phyloP scores from a whole-genome alignment of 108 stramenopile species.

The Pseudonitzschia multistriata region DNA sequence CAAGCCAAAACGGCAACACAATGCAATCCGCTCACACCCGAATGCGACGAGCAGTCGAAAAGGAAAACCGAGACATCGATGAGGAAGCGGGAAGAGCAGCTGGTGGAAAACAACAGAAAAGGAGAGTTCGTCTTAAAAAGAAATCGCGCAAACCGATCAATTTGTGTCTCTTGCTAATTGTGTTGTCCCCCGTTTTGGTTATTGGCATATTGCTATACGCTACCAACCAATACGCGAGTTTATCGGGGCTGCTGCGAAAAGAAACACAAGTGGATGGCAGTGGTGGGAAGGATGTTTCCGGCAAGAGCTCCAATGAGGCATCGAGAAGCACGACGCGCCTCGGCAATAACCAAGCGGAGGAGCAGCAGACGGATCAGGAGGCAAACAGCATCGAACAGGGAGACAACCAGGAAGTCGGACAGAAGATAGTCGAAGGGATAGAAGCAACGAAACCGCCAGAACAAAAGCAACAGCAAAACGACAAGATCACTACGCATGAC shows the following conservation, averaged over 20 bases:
- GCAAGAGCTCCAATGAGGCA: not conserved
- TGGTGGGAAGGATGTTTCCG: not conserved
- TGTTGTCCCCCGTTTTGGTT: not conserved
- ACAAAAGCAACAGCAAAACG: not conserved
- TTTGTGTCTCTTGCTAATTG: not conserved
- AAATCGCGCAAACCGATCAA: not conserved
- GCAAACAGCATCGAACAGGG: conserved; percentile 1
- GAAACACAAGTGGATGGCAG: not conserved
- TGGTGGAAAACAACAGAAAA: not conserved
- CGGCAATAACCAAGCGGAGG: not conserved
- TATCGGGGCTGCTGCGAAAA: not conserved
- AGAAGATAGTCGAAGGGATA: not conserved
- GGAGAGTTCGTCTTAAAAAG: not conserved
- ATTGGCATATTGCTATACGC: not conserved
- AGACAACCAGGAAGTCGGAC: not conserved
- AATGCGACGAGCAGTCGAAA: conserved; percentile 32
- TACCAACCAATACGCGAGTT: not conserved
- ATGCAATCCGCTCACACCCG: conserved; percentile 16
- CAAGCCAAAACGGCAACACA: too few relatives aligned
- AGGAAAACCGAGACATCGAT: conserved; percentile 17
- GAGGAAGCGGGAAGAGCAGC: not conserved
- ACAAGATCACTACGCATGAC: not conserved
- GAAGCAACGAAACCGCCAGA: not conserved
- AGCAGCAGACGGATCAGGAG: not conserved
- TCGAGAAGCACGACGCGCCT: not conserved